A percentile compares a stretch with the other conserved stretches of the same genome.
These are phyloP conservation scores for Cunninghamia lanceolata DNA, from an alignment of 75 land plant genomes.

Conservation along the genomic window DNA sequence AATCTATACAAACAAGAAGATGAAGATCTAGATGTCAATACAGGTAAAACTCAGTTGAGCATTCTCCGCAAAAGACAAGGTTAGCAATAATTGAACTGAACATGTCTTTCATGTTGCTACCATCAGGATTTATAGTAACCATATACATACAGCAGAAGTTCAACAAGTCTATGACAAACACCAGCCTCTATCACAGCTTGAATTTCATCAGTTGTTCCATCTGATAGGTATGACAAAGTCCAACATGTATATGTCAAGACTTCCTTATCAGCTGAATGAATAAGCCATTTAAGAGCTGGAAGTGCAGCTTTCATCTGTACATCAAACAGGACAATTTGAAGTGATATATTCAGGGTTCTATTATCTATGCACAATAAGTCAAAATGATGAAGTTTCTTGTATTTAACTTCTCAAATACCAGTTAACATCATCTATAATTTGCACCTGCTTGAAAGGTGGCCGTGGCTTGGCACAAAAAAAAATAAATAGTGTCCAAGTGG, in stretches of 20 bases:
- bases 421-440: background rate
- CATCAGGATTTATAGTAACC: background rate
- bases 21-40: too few relatives aligned
- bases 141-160: constrained; percentile 9
- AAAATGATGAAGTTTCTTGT: background rate
- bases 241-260: constrained; percentile 43
- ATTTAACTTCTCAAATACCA: constrained; percentile 3
- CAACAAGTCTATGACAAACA: constrained; percentile 56
- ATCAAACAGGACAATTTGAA: background rate
- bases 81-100: too few relatives aligned
- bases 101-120: too few relatives aligned
- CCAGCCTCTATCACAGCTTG: constrained; percentile 63
- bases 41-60: too few relatives aligned
- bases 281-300: constrained; percentile 52
- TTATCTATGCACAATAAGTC: background rate
- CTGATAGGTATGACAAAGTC: constrained; percentile 60
- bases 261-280: constrained; percentile 61
- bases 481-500: too few relatives aligned
- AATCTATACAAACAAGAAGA: too few relatives aligned
- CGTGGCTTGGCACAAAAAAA: constrained; percentile 85
- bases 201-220: constrained; percentile 67
- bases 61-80: too few relatives aligned
- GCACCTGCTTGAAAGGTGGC: constrained; percentile 76
- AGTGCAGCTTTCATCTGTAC: constrained; percentile 36
- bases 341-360: background rate